Conservation (phyloP, 1,284 basidiomycete genomes). For the Rhodotorula sp. region DNA sequence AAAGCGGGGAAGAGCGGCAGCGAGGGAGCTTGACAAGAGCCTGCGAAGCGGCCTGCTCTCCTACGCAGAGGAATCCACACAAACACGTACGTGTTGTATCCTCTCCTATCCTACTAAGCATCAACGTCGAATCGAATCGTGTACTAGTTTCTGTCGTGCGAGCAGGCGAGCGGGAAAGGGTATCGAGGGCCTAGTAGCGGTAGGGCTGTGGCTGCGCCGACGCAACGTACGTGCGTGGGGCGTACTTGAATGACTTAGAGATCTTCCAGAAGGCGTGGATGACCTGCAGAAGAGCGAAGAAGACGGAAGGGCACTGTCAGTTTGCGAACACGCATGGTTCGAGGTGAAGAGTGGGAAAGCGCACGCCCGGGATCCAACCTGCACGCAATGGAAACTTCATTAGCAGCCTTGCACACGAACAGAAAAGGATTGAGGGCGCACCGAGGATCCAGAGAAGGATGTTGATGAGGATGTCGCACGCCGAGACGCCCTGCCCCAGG, state of each 20-base stretch:
- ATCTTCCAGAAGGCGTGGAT: slow-evolving; percentile 21
- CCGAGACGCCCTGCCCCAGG: slow-evolving; percentile 1
- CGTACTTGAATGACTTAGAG: neutral
- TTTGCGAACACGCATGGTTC: no score
- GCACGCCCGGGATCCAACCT: neutral
- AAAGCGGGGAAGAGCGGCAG: no score
- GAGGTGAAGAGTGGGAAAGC: neutral
- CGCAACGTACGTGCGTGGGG: neutral
- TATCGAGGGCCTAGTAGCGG: neutral
- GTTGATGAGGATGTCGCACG: slow-evolving; percentile 27
- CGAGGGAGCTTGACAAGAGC: no score
- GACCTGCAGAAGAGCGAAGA: neutral
- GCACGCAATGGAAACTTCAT: neutral
- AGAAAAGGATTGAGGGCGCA: neutral
- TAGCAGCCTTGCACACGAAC: neutral
- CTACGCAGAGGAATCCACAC: no score
- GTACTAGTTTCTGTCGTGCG: no score
- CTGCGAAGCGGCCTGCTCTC: no score
- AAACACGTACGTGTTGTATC: no score
- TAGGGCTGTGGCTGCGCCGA: neutral
- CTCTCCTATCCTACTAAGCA: no score
- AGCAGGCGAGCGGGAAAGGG: neutral
- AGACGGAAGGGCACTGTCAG: no score
- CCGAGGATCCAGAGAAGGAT: neutral
- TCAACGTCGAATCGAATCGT: no score